phyloP scores from a whole-genome alignment of 495 filamentous ascomycete species.

The Penicillium riverlandense region DNA sequence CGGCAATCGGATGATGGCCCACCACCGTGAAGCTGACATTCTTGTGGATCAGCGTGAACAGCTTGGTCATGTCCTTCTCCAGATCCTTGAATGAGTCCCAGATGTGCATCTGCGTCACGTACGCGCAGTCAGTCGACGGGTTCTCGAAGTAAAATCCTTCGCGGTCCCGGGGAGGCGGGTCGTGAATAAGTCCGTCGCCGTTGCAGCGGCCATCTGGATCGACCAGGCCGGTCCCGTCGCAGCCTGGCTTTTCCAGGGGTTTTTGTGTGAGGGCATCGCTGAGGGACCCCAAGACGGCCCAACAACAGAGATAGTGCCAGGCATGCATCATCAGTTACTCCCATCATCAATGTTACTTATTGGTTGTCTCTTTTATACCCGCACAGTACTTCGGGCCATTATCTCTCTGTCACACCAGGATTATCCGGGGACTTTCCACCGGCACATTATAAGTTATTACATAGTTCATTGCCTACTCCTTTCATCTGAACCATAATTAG shows the following conservation, averaged over 20 bases:
- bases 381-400: too few species aligned
- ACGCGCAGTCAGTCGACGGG: conserved; percentile 25
- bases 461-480: too few species aligned
- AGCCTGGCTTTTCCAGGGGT: conserved; percentile 6
- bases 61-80: conserved; percentile 29
- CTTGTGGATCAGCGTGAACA: conserved; percentile 30
- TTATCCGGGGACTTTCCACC: too few species aligned
- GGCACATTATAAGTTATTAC: too few species aligned
- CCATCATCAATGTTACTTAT: too few species aligned
- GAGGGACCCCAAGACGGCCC: too few species aligned
- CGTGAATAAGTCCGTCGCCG: conserved; percentile 15
- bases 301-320: too few species aligned
- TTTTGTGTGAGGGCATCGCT: neutral
- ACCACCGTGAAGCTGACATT: conserved; percentile 28
- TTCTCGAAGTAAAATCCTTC: conserved; percentile 31
- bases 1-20: conserved; percentile 29
- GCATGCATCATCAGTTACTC: too few species aligned
- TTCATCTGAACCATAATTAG: too few species aligned
- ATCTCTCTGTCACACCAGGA: too few species aligned
- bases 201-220: conserved; percentile 19
- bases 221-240: conserved; percentile 15
- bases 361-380: too few species aligned
- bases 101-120: conserved; percentile 29
- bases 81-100: conserved; percentile 30
- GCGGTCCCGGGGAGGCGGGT: conserved; percentile 11